A percentile compares a stretch with the other conserved stretches of the same genome.
These are phyloP conservation scores for Musa balbisiana DNA, from an alignment of 202 grass and related monocot species.

Conservation along the genomic window DNA sequence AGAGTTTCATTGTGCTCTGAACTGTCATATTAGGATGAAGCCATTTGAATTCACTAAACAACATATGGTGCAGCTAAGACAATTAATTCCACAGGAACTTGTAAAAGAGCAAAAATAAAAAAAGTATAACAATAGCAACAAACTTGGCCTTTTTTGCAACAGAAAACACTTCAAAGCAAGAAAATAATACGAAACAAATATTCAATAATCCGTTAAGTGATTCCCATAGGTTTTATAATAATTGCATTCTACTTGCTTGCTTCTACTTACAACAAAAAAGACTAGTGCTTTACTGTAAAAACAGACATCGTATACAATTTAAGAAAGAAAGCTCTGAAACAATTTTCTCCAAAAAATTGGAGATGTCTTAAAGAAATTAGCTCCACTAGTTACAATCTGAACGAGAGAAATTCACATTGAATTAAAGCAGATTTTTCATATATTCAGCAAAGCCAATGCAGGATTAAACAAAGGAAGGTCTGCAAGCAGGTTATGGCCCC, in stretches of 20 bases:
- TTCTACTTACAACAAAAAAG: too few relatives aligned
- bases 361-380: not conserved
- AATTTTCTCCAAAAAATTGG: not conserved
- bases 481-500: not conserved
- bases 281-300: not conserved
- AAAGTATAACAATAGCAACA: not conserved
- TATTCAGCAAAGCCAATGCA: not conserved
- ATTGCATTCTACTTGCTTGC: too few relatives aligned
- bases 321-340: not conserved
- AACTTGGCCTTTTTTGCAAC: too few relatives aligned
- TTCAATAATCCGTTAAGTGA: too few relatives aligned
- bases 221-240: too few relatives aligned
- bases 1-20: slow-evolving; percentile 58
- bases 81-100: too few relatives aligned
- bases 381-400: not conserved
- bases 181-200: too few relatives aligned
- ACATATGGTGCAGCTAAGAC: not conserved
- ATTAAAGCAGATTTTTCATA: not conserved
- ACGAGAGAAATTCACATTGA: not conserved
- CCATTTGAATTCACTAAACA: slow-evolving; percentile 31
- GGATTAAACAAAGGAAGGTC: not conserved
- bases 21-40: slow-evolving; percentile 30
- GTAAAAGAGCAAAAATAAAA: slow-evolving; percentile 3
- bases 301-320: not conserved
- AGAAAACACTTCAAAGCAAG: too few relatives aligned